These are phyloP conservation scores for Populus hybrid DNA, from an alignment of 441 rosid genomes.

Conservation along the genomic window DNA sequence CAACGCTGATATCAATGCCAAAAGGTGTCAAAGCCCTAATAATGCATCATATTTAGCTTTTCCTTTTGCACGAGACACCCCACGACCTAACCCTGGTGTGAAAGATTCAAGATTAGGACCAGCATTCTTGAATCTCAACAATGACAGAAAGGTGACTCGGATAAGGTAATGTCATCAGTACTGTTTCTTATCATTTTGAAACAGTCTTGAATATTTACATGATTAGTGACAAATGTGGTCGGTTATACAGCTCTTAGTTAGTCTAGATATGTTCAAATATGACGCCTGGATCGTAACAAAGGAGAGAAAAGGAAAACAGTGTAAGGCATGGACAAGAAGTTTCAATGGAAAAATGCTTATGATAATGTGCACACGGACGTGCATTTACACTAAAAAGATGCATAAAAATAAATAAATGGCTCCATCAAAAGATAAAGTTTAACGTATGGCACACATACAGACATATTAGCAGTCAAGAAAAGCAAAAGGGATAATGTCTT, in stretches of 20 bases:
- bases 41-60: background rate
- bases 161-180: background rate
- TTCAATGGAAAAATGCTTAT: background rate
- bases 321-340: background rate
- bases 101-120: background rate
- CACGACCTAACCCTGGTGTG: background rate
- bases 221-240: background rate
- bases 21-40: background rate
- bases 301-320: background rate
- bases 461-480: slow-evolving; percentile 10
- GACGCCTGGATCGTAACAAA: background rate
- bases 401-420: background rate
- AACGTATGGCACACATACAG: background rate
- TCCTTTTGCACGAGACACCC: background rate
- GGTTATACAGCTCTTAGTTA: background rate
- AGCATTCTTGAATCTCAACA: background rate
- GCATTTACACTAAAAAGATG: background rate
- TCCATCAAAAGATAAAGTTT: background rate
- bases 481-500: slow-evolving; percentile 21
- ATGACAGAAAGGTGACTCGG: background rate
- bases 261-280: background rate
- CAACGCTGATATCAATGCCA: background rate
- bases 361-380: background rate
- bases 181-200: background rate
- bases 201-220: background rate